Base-by-base conservation (phyloP, 805 yeast genomes). In the Naumovozyma dairenensis region DNA sequence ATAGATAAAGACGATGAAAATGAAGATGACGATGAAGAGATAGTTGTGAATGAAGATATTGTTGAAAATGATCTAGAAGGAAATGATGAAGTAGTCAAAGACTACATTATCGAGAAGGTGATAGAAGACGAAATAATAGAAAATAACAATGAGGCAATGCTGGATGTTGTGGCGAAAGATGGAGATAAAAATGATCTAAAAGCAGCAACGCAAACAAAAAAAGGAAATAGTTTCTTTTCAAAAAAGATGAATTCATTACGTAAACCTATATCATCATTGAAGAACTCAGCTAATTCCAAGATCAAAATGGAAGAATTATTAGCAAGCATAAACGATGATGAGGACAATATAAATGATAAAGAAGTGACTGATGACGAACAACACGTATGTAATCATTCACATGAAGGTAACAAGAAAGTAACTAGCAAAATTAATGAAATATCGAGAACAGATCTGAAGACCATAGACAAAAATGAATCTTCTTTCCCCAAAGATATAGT, bases 401-500 rank as follows among this genome's bases (percentile, higher is more conserved):
- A 31, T 16, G 34, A 35, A 24, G 16, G 16, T 22, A 25, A 25
- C 16, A n/a, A n/a, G n/a, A n/a, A n/a, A n/a, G 7, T 10, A 7
- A 20, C 22, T 20, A 7, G 9, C 10, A 20, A 24, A 24, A 24
- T 24, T 14, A 24, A 7, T 7, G 26, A 24, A 12, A 12, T 24
- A 24, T 24, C 26, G 13, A 24, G 26, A 24, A 10, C 26, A 10
- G 5, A 6, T 6, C 26, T 12, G 5, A 12, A n/a, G 13, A 8
- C 9, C 12, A 18, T 9, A 15, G 28, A 31, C 6, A n/a, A 15
- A 14, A 32, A 34, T 16, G 34, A 29, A 8, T 20, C n/a, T 5
- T 21, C 18, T 12, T 43, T 46, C 14, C 48, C 48, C 2, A 7
- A 28, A 8, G 42, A 43, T 15, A 36, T 46, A 3, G 29, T 35